Evolutionary conservation across 805 yeast species (phyloP).

Genomic region (Vanderwaltozyma polyspora): DNA sequence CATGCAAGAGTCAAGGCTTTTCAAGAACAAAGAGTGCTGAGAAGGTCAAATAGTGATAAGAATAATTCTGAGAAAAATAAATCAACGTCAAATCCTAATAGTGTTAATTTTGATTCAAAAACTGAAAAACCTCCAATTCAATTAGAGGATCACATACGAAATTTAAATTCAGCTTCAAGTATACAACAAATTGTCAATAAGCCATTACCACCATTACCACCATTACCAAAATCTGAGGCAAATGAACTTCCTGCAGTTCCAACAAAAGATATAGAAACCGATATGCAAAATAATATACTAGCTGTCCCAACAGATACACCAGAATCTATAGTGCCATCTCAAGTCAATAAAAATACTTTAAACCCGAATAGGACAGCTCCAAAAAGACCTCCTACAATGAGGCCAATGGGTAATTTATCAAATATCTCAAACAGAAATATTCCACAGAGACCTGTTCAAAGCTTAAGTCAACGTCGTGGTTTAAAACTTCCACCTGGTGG

Average conservation of each 20-base stretch:
- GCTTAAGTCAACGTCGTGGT: constrained; percentile 76
- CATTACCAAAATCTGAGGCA: background rate
- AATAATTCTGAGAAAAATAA: background rate
- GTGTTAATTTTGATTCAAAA: background rate
- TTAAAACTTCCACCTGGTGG: constrained; percentile 45
- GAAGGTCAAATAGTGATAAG: constrained; percentile 24
- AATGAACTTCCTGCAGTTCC: background rate
- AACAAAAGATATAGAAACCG: background rate
- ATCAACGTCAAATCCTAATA: background rate
- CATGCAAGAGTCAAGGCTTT: constrained; percentile 83
- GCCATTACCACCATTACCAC: constrained; percentile 34
- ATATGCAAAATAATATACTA: background rate
- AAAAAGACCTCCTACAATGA: constrained; percentile 12
- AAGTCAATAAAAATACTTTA: constrained; percentile 6
- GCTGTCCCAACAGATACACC: background rate
- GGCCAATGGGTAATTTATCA: background rate
- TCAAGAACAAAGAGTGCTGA: constrained; percentile 63
- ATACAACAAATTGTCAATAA: constrained; percentile 27
- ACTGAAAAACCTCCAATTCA: constrained; percentile 3
- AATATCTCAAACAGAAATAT: too few relatives aligned
- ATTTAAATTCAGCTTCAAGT: too few relatives aligned
- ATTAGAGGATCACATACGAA: background rate
- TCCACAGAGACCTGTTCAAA: constrained; percentile 36
- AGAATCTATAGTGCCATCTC: constrained; percentile 13
- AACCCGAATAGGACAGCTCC: constrained; percentile 23